Evolutionary conservation across 495 filamentous ascomycete genomes (phyloP).

Genomic region (Aeminium ludgeri): DNA sequence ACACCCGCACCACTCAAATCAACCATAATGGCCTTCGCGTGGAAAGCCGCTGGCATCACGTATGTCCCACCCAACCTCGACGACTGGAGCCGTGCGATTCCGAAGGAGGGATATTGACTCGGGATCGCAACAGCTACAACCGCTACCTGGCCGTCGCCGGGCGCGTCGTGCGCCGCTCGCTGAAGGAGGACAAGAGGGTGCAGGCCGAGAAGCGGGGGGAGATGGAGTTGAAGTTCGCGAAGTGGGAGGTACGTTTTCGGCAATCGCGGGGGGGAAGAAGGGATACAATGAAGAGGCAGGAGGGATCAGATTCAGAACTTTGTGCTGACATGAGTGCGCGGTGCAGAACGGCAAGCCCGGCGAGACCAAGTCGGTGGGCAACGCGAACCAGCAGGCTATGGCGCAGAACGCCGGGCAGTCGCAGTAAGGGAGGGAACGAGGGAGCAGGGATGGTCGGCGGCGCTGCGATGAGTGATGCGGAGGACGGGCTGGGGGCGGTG

Average conservation of each 20-base stretch:
- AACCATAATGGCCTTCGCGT: slow-evolving; percentile 84
- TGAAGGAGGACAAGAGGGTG: slow-evolving; percentile 84
- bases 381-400: slow-evolving; percentile 50
- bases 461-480: too few relatives aligned
- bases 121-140: slow-evolving; percentile 46
- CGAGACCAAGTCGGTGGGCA: slow-evolving; percentile 56
- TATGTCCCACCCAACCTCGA: slow-evolving; percentile 32
- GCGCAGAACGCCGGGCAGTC: slow-evolving; percentile 27
- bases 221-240: slow-evolving; percentile 80
- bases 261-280: not conserved
- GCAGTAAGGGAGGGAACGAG: not conserved
- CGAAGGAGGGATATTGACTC: not conserved
- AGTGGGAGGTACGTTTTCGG: slow-evolving; percentile 71
- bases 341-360: slow-evolving; percentile 89
- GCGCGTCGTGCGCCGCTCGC: slow-evolving; percentile 69
- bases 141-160: slow-evolving; percentile 62
- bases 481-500: too few relatives aligned
- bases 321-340: slow-evolving; percentile 7
- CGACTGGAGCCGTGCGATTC: not conserved
- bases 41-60: slow-evolving; percentile 96
- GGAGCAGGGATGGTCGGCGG: too few relatives aligned
- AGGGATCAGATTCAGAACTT: not conserved
- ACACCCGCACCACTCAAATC: not conserved
- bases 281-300: not conserved
- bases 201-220: slow-evolving; percentile 76